Base-by-base conservation (phyloP, 345 rosid species). In the Crucihimalaya himalaica region DNA sequence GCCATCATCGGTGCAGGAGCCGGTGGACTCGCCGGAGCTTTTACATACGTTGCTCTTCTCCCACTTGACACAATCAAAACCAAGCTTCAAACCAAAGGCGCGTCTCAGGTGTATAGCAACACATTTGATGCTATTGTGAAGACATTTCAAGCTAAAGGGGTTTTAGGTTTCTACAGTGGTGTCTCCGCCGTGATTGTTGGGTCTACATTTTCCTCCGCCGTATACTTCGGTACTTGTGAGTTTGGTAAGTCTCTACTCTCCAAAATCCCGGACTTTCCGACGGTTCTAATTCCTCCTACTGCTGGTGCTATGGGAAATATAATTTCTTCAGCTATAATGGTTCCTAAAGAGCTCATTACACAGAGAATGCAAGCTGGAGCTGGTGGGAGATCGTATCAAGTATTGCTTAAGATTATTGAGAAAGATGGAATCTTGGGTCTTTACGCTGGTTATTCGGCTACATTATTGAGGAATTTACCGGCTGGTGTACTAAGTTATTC, bases 291-390 rank as follows among this genome's bases (percentile, higher is more conserved):
- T 65, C 98, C 97, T 51, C 98, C 98, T 8, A 89, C 95, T 8
- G 97, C 95, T 9, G 98, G 98, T 11, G 98, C 96, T 1, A 91
- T 94, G 97, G 97, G 98, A 6, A 94, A 91, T 60, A 82, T 94
- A 32, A 90, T 88, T 59, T 94, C 97, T 0, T 94, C 98, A 0
- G 96, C 95, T 2, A 91, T 94, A 32, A 94, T 88, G 98, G 96
- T 94, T 42, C 97, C 97, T 0, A 91, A 89, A 70, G 98, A 94
- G 64, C 81, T 94, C 70, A 94, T 94, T 34, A 91, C 95, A 0
- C 97, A 91, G 77, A 80, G 93, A 72, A 89, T 94, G 96, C 98
- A 94, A 62, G 96, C 91, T 8, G 95, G 95, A 39, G 95, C 90
- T 1, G 82, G 84, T 74, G 98, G 96, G 1, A 79, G 95, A 63